Conservation (phyloP, 169 alveolate genomes). For the Plasmodium coatneyi region DNA sequence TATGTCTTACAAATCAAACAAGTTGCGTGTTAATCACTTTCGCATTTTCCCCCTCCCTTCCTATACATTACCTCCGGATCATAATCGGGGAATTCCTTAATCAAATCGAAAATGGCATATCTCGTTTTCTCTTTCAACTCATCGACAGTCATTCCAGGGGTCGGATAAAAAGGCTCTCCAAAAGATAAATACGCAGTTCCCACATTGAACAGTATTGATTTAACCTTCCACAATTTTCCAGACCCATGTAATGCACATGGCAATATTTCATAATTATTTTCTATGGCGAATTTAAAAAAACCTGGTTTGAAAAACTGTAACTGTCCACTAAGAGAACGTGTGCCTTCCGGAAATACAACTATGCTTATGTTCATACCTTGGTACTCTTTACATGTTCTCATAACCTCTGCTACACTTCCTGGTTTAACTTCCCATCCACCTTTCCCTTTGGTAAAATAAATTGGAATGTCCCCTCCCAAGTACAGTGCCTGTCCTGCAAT, state of each 20-base stretch:
- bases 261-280: constrained; percentile 84
- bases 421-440: constrained; percentile 86
- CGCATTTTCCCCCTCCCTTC: background rate
- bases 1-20: background rate
- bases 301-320: constrained; percentile 90
- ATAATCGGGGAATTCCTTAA: constrained; percentile 70
- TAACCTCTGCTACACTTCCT: constrained; percentile 77
- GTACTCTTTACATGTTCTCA: constrained; percentile 76
- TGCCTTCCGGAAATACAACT: constrained; percentile 91
- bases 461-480: constrained; percentile 76
- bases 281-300: constrained; percentile 90
- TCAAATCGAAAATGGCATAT: constrained; percentile 51
- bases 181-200: constrained; percentile 83
- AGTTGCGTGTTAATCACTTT: background rate
- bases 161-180: constrained; percentile 82
- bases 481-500: constrained; percentile 78
- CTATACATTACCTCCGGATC: constrained; percentile 55
- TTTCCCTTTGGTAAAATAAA: constrained; percentile 77
- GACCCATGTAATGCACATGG: constrained; percentile 87
- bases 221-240: constrained; percentile 81
- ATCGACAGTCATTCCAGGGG: constrained; percentile 73
- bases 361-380: constrained; percentile 59
- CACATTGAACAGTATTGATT: constrained; percentile 60
- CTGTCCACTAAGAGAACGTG: constrained; percentile 86
- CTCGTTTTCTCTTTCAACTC: constrained; percentile 73